Evolutionary conservation across 352 stramenopile genomes (phyloP), one percentile per base, ranked within the genome.

Genomic region (Phytophthora sansomeana): DNA sequence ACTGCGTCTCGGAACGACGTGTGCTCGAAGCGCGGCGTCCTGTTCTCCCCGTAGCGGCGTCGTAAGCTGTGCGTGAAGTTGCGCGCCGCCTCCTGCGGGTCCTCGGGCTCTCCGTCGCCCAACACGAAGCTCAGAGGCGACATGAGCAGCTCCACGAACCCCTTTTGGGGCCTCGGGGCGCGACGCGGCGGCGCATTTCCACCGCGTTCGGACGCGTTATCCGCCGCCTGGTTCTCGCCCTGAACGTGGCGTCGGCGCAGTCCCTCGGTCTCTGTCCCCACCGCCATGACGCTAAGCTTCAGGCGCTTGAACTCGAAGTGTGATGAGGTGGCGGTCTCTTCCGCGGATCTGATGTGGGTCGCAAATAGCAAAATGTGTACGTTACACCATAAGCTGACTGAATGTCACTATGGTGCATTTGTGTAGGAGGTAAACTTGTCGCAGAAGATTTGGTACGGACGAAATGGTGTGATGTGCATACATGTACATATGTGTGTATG

Each of bases 1-100:
- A 93, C 85, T 5, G 87, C 85, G 52, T 95, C 87, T 16, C 85
- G 80, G 69, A 95, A 95, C 55, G 87, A 93, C 44, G 80, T 80
- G 71, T 90, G 82, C 72, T 93, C 85, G 48, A 95, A 95, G 39
- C 74, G 81, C 16, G 87, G 87, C 55, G 80, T 89, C 21, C 48
- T 43, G 7, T 74, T 39, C 26, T 83, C 75, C 5, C 83, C 83
- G 36, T 92, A 95, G 38, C 79, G 74, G 26, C 75, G 74, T 9
- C 81, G 75, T 47, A 93, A 56, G 39, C 63, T 74, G 56, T 86
- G 76, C 46, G 75, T 75, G 59, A 93, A 93, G 44, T 77, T 74
- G 39, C 80, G 77, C 38, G 82, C 81, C 14, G 80, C 48, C 21
- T 61, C 62, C 65, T 93, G 84, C 48, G 84, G 84, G 47, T 93